Evolutionary conservation across 2,329 filamentous ascomycete genomes (phyloP).

Genomic region (Colletotrichum abscissum): DNA sequence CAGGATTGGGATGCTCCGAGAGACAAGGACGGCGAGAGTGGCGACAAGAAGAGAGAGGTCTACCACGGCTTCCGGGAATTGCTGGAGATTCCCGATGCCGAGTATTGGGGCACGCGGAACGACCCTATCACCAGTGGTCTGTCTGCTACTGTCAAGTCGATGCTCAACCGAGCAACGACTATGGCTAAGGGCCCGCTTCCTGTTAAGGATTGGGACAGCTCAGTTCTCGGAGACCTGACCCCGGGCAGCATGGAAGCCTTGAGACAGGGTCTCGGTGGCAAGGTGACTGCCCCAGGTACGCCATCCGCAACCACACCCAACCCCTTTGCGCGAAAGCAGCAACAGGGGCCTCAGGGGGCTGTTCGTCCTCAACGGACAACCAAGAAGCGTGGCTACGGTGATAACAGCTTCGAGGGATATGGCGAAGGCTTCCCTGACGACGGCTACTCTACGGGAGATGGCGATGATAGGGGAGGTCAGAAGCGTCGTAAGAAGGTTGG

Average conservation of each 20-base stretch:
- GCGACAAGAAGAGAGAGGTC: constrained; percentile 61
- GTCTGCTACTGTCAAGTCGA: constrained; percentile 53
- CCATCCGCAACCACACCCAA: constrained; percentile 51
- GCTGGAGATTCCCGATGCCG: constrained; percentile 57
- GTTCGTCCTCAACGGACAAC: constrained; percentile 71
- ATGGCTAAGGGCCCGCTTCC: constrained; percentile 69
- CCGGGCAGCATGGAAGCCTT: constrained; percentile 52
- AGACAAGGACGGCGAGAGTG: constrained; percentile 47
- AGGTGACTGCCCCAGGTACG: constrained; percentile 64
- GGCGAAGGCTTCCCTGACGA: constrained; percentile 78
- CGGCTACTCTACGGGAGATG: constrained; percentile 79
- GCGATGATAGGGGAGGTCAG: constrained; percentile 67
- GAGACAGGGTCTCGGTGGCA: constrained; percentile 54
- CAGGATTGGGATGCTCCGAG: constrained; percentile 57
- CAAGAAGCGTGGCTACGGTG: constrained; percentile 82
- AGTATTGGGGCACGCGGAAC: constrained; percentile 44
- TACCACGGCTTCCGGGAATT: constrained; percentile 65
- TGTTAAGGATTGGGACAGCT: constrained; percentile 66
- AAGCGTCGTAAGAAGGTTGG: constrained; percentile 76
- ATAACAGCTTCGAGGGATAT: constrained; percentile 80
- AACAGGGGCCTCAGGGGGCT: constrained; percentile 24
- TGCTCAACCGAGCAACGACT: constrained; percentile 62
- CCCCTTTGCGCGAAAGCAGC: constrained; percentile 35
- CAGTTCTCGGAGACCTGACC: constrained; percentile 67
- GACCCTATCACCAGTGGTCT: constrained; percentile 67